Evolutionary conservation across 148 eudicot genomes (phyloP).

Genomic region (Linanthus parryae): DNA sequence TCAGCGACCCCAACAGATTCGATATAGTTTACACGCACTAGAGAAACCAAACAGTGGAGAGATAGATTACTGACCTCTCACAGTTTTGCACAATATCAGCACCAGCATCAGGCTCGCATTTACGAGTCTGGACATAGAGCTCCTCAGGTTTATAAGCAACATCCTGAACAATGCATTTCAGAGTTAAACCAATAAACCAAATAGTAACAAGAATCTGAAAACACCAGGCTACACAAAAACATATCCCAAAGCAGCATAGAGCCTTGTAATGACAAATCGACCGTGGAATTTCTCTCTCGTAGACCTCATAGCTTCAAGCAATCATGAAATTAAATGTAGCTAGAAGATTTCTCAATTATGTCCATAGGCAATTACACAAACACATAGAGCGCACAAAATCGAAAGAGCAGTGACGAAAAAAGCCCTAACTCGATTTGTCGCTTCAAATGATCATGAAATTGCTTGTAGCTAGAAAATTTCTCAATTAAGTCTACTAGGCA

Average conservation of each 20-base stretch:
- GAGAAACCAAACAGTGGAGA: background rate
- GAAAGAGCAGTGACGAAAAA: no score
- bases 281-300: no score
- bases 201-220: background rate
- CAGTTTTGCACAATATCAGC: constrained; percentile 64
- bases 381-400: no score
- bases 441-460: background rate
- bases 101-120: constrained; percentile 84
- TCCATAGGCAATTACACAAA: no score
- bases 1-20: no score
- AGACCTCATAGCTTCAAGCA: no score
- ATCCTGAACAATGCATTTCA: constrained; percentile 37
- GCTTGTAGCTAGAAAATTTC: background rate
- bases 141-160: constrained; percentile 85
- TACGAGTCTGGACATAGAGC: constrained; percentile 62
- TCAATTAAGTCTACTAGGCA: background rate
- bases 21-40: background rate
- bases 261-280: no score
- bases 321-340: no score
- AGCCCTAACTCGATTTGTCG: background rate
- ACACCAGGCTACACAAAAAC: background rate
- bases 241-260: background rate
- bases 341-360: no score
- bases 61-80: constrained; percentile 51
- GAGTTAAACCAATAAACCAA: background rate